Base-by-base conservation (phyloP, 371 early-diverging fungal species). In the Rhizopus stolonifer region DNA sequence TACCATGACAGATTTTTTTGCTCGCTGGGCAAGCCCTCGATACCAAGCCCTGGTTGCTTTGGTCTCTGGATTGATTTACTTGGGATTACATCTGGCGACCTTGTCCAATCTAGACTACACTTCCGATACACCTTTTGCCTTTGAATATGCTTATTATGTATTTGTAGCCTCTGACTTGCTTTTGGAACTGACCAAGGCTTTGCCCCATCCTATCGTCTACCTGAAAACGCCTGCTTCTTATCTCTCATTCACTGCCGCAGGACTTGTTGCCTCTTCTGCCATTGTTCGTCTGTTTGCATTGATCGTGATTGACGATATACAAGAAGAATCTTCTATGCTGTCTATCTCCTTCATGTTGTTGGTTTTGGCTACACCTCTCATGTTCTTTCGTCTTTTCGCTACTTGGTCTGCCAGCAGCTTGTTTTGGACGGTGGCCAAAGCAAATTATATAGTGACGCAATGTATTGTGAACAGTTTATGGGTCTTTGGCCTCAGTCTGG, bases 111-210 rank as follows among this genome's bases (percentile, higher is more conserved):
- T 51, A 13, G 74, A 72, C 19, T 77, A 73, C 26, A 56, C 49
- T 1, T 61, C 55, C 11, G 52, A 66, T n/a, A 39, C 44, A 4
- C 63, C 59, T 0, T 45, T 50, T 22, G n/a, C 40, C 1, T 69
- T 46, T 42, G 77, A 77, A 46, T 77, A 73, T 42, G 52, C 60
- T 21, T 77, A 71, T 46, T 77, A 73, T 43, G 46, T 52, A 1
- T 61, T 70, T 54, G 72, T 73, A 0, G 13, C 54, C 9, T 73
- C 67, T 4, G 77, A 77, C 54, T 7, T 67, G 1, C 22, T 69
- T 2, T 46, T 67, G 2, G 71, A 73, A 18, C 32, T 64, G 3
- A 49, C 45, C 33, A 69, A 60, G 38, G n/a, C 67, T 4, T 21
- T 61, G 3, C 18, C 36, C 2, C 51, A 53, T 17, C 70, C 74